Percentiles rank a stretch among this genome's conserved stretches.
These are phyloP conservation scores for Rhizopus delemar DNA, from an alignment of 371 early-diverging fungal genomes.

Conservation along the genomic window DNA sequence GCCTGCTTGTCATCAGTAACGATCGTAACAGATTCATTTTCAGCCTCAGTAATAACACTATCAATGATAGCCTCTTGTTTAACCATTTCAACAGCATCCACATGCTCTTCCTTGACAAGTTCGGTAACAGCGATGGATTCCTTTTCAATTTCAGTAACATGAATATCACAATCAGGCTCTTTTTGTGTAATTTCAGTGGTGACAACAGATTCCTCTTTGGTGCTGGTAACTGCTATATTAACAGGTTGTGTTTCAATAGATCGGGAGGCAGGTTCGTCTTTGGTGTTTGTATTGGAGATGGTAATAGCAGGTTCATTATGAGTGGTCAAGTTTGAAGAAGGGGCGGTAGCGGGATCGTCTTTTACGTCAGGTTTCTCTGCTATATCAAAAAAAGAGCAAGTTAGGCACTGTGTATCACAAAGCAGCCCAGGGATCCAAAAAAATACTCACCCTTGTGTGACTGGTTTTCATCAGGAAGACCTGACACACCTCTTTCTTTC, in stretches of 20 bases:
- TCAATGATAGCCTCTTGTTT: not conserved
- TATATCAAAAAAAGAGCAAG: not conserved
- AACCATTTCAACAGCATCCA: not conserved
- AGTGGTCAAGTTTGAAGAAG: not conserved
- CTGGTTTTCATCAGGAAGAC: constrained; percentile 1
- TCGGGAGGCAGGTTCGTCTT: not conserved
- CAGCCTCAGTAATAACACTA: not conserved
- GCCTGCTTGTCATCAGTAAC: not conserved
- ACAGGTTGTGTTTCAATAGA: not conserved
- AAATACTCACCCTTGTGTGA: not conserved
- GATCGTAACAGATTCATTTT: not conserved
- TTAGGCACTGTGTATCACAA: not conserved
- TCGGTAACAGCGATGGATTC: not conserved
- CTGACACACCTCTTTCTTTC: not conserved
- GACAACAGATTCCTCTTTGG: not conserved
- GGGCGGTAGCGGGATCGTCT: not conserved
- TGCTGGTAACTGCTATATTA: not conserved
- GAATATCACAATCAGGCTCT: not conserved
- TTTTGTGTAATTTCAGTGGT: constrained; percentile 1
- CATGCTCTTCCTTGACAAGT: not conserved
- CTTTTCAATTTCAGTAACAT: not conserved
- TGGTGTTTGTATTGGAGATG: not conserved
- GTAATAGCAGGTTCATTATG: not conserved
- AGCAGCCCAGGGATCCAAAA: not conserved
- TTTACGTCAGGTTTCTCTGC: not conserved